These are phyloP conservation scores for Xylariaceae sp. DNA, from an alignment of 2,329 filamentous ascomycete genomes.

Conservation along the genomic window DNA sequence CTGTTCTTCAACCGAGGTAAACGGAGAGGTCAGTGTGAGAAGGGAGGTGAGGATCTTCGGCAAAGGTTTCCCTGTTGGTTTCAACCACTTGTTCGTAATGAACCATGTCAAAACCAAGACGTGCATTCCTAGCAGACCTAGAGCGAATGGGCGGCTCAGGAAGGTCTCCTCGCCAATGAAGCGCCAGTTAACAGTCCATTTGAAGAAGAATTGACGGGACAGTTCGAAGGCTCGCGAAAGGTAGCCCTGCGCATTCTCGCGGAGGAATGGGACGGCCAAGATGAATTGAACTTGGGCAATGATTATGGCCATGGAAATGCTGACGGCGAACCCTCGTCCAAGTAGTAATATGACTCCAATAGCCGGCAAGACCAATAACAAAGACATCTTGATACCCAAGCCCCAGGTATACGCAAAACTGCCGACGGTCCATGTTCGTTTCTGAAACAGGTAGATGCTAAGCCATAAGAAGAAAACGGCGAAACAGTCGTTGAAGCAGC, in stretches of 20 bases:
- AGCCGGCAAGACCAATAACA: constrained; percentile 78
- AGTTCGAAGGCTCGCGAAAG: constrained; percentile 83
- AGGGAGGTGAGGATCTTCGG: constrained; percentile 48
- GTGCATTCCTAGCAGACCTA: constrained; percentile 64
- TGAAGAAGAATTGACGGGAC: constrained; percentile 85
- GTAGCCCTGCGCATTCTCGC: constrained; percentile 65
- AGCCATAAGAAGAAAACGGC: constrained; percentile 79
- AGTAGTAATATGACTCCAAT: constrained; percentile 74
- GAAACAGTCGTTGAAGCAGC: constrained; percentile 95
- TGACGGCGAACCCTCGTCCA: constrained; percentile 61
- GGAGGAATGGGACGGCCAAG: constrained; percentile 64
- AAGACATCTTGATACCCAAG: constrained; percentile 91
- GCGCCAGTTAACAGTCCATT: constrained; percentile 99
- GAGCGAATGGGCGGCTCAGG: constrained; percentile 63
- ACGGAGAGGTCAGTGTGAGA: constrained; percentile 42
- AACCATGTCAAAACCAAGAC: constrained; percentile 63
- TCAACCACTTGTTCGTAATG: constrained; percentile 65
- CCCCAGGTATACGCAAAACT: constrained; percentile 72
- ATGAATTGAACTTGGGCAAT: constrained; percentile 75
- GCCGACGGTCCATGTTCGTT: constrained; percentile 67
- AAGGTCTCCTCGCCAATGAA: constrained; percentile 85
- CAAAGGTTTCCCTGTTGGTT: constrained; percentile 58
- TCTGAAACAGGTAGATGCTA: constrained; percentile 75
- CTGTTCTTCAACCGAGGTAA: constrained; percentile 49
- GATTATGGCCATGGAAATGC: constrained; percentile 64